These are phyloP conservation scores for Puccinia horiana DNA, from an alignment of 1,284 basidiomycete species.

Conservation along the genomic window DNA sequence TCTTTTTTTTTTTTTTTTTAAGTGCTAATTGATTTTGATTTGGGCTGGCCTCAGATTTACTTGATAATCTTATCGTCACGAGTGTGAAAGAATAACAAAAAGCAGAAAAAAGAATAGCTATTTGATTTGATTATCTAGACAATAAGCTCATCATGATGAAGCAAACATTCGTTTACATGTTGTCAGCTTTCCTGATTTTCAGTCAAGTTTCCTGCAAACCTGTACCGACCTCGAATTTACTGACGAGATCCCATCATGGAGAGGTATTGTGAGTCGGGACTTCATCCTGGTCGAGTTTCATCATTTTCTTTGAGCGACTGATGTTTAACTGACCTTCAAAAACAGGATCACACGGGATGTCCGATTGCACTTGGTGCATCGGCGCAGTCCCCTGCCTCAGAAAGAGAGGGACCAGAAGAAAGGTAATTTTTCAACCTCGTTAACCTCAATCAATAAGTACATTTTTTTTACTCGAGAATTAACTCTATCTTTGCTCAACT, in stretches of 20 bases:
- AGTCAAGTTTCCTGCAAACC: background rate
- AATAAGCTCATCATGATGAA: background rate
- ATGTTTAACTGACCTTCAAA: background rate
- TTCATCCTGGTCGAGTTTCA: background rate
- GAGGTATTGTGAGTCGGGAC: background rate
- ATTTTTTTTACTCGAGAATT: background rate
- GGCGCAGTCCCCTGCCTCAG: background rate
- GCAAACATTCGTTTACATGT: background rate
- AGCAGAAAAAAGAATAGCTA: background rate
- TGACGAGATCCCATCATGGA: background rate
- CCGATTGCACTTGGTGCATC: background rate
- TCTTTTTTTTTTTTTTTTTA: background rate
- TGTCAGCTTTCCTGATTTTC: constrained; percentile 7
- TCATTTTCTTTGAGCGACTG: background rate
- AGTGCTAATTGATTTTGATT: background rate
- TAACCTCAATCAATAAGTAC: background rate
- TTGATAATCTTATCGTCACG: background rate
- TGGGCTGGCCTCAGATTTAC: background rate
- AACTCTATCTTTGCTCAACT: background rate
- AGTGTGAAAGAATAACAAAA: background rate
- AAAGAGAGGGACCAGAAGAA: too few species aligned
- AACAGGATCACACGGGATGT: background rate
- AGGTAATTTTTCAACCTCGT: background rate
- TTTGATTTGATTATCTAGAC: background rate
- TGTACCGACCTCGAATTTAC: background rate